Evolutionary conservation across 371 early-diverging fungal genomes (phyloP).

Genomic region (Batkoa obscura): DNA sequence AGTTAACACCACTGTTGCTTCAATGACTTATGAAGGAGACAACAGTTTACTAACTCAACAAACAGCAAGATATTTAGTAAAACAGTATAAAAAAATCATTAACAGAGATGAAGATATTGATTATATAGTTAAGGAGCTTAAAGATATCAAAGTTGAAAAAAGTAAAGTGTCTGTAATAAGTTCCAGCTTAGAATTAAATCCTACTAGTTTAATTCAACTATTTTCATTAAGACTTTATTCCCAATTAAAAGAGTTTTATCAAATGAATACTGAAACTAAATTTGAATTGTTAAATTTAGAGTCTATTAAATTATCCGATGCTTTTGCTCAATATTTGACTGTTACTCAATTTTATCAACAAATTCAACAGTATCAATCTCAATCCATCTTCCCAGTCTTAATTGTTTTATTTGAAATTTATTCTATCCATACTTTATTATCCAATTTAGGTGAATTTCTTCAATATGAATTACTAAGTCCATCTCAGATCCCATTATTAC

Average conservation of each 20-base stretch:
- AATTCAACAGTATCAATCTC: neutral
- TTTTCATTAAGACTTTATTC: neutral
- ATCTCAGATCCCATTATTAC: conserved; percentile 23
- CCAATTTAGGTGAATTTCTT: conserved; percentile 38
- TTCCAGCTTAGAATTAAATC: neutral
- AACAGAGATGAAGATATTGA: neutral
- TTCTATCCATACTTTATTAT: conserved; percentile 30
- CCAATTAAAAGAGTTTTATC: neutral
- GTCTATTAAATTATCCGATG: neutral
- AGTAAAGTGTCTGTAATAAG: neutral
- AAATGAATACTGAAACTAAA: no score
- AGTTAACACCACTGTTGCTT: conserved; percentile 43
- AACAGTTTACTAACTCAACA: conserved; percentile 28
- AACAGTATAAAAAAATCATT: conserved; percentile 6
- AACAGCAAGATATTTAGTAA: conserved; percentile 36
- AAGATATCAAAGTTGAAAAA: no score
- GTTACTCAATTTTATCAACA: neutral
- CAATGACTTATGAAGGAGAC: conserved; percentile 35
- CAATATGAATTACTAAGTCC: conserved; percentile 26
- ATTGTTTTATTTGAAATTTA: conserved; percentile 13
- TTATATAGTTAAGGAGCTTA: no score
- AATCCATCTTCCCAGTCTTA: conserved; percentile 3
- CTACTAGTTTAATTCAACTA: neutral
- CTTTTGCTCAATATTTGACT: neutral
- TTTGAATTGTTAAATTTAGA: neutral